Base-by-base conservation (phyloP, 1,284 basidiomycete species). In the Trametes hirsuta region DNA sequence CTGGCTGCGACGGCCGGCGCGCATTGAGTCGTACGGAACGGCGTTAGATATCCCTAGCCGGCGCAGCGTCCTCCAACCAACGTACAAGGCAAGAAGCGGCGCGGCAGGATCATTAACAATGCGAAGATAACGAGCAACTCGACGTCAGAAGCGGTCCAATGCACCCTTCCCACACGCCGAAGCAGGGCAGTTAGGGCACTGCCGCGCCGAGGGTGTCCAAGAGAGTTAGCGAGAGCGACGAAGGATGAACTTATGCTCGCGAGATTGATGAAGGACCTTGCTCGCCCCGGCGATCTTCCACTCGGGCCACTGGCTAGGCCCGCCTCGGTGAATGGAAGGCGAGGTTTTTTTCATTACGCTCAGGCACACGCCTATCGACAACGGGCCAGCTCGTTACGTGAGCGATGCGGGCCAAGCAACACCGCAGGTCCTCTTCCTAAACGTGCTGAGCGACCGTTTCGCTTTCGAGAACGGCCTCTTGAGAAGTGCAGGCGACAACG, bases 21-120 rank as follows among this genome's bases (percentile, higher is more conserved):
- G 15, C 30, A 54, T 47, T 54, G 41, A 47, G 36, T 48, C n/a
- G 53, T 39, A 40, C 35, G 45, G 6, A 48, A 15, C 21, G 10
- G n/a, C 8, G 8, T 46, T 37, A 11, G n/a, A 36, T 22, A 47
- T 30, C 9, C 25, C 6, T 49, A 48, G 47, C 47, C 40, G 54
- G 24, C 47, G 54, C 39, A 49, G 47, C 47, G 45, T 30, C 22
- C 9, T 54, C 44, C 15, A 34, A 25, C 37, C 34, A 14, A 34
- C 18, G 37, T 48, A 34, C 41, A 42, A 50, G 55, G 45, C 41
- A 42, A 50, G 55, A 45, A 49, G 55, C 40, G 12, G 25, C 47
- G 39, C 54, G 39, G 40, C 30, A 36, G 25, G 41, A 34, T 21
- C 24, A 12, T 21, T 8, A 21, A 41, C 40, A 30, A 37, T 25